Evolutionary conservation across 495 filamentous ascomycete species (phyloP).

Genomic region (Penicillium nucicola): DNA sequence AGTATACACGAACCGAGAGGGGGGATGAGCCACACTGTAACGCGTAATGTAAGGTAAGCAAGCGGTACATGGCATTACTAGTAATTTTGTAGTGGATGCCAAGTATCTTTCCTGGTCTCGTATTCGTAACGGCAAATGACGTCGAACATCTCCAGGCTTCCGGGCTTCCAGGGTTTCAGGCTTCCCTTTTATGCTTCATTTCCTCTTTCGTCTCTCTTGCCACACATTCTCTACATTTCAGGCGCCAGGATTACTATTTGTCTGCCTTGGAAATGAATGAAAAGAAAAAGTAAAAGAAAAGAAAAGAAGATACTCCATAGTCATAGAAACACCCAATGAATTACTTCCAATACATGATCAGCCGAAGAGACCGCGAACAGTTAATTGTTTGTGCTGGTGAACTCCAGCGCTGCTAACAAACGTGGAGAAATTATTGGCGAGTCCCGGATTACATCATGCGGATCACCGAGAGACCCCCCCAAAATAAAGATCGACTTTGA

Average conservation of each 20-base stretch:
- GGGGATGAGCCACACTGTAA: constrained; percentile 5
- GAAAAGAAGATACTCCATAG: no score
- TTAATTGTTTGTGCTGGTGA: no score
- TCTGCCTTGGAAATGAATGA: no score
- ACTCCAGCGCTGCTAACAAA: no score
- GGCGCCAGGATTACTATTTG: no score
- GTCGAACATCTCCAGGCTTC: not conserved
- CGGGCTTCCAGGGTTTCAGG: no score
- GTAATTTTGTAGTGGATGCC: not conserved
- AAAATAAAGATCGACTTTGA: constrained; percentile 6
- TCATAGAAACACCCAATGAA: no score
- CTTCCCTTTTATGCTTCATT: not conserved
- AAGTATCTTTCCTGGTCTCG: not conserved
- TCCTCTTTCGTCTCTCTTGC: not conserved
- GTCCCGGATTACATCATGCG: not conserved
- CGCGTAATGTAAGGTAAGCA: not conserved
- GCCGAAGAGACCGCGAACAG: no score
- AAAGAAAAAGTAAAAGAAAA: no score
- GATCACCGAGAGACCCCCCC: no score
- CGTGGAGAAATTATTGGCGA: not conserved
- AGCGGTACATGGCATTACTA: not conserved
- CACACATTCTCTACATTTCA: no score
- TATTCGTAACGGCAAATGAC: not conserved
- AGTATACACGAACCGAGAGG: constrained; percentile 2
- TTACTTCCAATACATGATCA: no score